Percentiles rank a stretch among this genome's conserved stretches.
Conservation (phyloP, 371 early-diverging fungal genomes). For the Dinochytrium kinnereticum region DNA sequence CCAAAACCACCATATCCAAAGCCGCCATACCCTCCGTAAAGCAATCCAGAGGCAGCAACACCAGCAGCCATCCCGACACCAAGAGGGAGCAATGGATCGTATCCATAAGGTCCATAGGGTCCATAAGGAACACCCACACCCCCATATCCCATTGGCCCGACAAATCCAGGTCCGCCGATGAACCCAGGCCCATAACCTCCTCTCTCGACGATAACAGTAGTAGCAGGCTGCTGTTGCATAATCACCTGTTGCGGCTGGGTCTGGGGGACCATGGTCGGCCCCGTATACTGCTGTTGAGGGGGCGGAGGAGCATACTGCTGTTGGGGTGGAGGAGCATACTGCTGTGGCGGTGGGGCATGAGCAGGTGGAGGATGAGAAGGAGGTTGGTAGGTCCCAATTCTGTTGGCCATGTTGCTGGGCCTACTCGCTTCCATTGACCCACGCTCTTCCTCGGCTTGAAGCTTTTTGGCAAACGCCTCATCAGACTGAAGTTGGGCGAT, state of each 20-base stretch:
- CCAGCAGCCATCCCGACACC: not conserved
- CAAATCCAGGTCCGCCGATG: not conserved
- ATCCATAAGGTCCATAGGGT: not conserved
- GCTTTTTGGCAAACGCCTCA: not conserved
- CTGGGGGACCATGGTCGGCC: not conserved
- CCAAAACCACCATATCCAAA: too few species aligned
- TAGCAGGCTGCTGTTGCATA: too few species aligned
- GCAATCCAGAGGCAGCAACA: too few species aligned
- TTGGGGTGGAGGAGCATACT: not conserved
- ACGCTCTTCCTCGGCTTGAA: not conserved
- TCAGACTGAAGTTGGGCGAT: not conserved
- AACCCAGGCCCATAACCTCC: not conserved
- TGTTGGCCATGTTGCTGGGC: not conserved
- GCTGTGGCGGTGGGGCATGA: not conserved
- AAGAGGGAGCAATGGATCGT: not conserved
- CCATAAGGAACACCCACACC: not conserved
- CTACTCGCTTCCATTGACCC: too few species aligned
- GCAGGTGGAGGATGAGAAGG: not conserved
- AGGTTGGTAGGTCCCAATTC: not conserved
- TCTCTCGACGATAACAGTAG: not conserved
- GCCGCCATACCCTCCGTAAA: too few species aligned
- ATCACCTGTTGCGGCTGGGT: not conserved
- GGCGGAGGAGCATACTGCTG: not conserved
- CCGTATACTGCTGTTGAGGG: not conserved
- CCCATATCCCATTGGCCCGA: not conserved